Evolutionary conservation across 2,329 filamentous ascomycete species (phyloP).

Genomic region (Aspergillus neoniger): DNA sequence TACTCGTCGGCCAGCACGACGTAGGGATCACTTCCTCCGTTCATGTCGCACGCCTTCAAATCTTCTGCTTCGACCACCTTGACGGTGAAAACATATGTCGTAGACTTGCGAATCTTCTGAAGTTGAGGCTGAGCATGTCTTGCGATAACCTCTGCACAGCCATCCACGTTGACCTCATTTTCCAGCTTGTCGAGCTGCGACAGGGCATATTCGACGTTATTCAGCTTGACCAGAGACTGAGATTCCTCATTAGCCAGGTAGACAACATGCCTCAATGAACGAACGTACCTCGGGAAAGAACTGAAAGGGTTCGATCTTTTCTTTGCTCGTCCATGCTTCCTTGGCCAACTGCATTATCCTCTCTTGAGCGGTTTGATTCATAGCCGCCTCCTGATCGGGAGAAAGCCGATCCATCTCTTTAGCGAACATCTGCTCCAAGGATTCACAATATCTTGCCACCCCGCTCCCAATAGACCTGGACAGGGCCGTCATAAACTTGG

Average conservation of each 20-base stretch:
- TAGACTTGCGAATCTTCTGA: constrained; percentile 67
- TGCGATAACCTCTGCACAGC: constrained; percentile 78
- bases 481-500: constrained; percentile 94
- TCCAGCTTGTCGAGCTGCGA: constrained; percentile 89
- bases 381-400: constrained; percentile 78
- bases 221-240: constrained; percentile 94
- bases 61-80: constrained; percentile 98
- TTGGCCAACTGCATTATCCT: constrained; percentile 92
- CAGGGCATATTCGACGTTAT: constrained; percentile 95
- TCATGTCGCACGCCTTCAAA: constrained; percentile 95
- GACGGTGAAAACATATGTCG: constrained; percentile 96
- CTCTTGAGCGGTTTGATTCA: constrained; percentile 80
- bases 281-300: constrained; percentile 81
- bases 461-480: constrained; percentile 81
- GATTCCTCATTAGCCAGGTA: constrained; percentile 31
- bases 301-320: constrained; percentile 94
- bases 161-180: constrained; percentile 85
- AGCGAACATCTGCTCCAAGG: constrained; percentile 80
- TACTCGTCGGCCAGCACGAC: constrained; percentile 97
- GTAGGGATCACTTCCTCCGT: constrained; percentile 92
- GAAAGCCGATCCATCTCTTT: constrained; percentile 92
- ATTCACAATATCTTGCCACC: constrained; percentile 85
- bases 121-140: constrained; percentile 71
- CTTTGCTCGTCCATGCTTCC: constrained; percentile 87
- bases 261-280: background rate